These are phyloP conservation scores for Phytophthora syringae DNA, from an alignment of 352 stramenopile species.

Conservation along the genomic window DNA sequence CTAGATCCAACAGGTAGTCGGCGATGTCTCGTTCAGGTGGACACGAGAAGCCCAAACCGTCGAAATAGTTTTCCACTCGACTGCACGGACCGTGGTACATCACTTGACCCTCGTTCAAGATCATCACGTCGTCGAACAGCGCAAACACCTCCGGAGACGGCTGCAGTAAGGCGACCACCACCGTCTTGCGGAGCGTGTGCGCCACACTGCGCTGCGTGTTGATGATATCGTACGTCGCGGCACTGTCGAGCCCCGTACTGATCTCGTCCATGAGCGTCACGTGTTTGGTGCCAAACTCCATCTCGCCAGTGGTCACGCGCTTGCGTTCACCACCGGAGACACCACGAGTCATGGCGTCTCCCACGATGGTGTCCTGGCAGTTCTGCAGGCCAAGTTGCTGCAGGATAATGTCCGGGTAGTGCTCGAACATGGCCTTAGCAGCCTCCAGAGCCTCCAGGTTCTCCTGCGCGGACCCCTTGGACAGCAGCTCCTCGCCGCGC, in stretches of 20 bases:
- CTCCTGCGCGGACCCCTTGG: background rate
- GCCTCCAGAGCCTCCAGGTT: background rate
- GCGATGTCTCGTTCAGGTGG: constrained; percentile 38
- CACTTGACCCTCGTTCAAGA: constrained; percentile 57
- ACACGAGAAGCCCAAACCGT: constrained; percentile 42
- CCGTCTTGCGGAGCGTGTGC: constrained; percentile 34
- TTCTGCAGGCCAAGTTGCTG: background rate
- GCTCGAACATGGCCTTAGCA: background rate
- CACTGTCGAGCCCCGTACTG: constrained; percentile 89
- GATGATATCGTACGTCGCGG: constrained; percentile 51
- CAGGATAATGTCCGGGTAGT: background rate
- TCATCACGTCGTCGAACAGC: constrained; percentile 68
- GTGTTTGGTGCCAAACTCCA: constrained; percentile 76
- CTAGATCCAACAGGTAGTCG: constrained; percentile 36
- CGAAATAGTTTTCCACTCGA: constrained; percentile 40
- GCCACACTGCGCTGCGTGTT: constrained; percentile 29
- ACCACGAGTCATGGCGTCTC: constrained; percentile 56
- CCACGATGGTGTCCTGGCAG: constrained; percentile 62
- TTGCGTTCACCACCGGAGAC: constrained; percentile 64
- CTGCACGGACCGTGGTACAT: constrained; percentile 64
- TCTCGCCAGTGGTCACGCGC: no score
- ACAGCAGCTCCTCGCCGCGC: constrained; percentile 2
- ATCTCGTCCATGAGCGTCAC: constrained; percentile 92
- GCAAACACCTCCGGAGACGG: constrained; percentile 90
- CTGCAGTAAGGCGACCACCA: constrained; percentile 76